A percentile compares a stretch with the other conserved stretches of the same genome.
Conservation (phyloP, 306 rosid genomes). For the Quercus engelmannii region DNA sequence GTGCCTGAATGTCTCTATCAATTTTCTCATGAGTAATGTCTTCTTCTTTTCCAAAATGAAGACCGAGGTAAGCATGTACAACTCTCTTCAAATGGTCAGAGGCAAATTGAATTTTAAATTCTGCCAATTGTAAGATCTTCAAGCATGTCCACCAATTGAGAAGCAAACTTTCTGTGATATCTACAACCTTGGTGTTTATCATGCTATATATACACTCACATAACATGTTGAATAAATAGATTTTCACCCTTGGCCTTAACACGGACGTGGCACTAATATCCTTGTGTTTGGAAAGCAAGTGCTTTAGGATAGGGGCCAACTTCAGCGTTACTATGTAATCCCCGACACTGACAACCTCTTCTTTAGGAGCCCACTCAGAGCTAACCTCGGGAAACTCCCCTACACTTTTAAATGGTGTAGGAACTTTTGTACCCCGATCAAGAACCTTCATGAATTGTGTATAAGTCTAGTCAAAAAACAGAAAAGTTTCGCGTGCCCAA, state of each 20-base stretch:
- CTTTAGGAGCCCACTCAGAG: background rate
- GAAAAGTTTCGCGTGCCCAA: background rate
- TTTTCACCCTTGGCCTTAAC: background rate
- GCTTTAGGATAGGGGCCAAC: background rate
- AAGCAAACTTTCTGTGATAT: background rate
- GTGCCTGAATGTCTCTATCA: background rate
- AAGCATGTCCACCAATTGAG: background rate
- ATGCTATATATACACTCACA: background rate
- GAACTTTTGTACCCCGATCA: background rate
- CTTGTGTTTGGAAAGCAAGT: background rate
- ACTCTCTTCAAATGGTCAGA: background rate
- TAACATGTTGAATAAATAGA: background rate
- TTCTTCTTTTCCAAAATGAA: background rate
- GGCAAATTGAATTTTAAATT: background rate
- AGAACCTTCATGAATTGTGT: background rate
- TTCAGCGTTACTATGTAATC: background rate
- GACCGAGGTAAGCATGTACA: background rate
- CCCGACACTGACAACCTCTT: background rate
- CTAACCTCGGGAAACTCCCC: too few relatives aligned
- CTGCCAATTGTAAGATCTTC: background rate
- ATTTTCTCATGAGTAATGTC: background rate
- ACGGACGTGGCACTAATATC: background rate
- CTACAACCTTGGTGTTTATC: background rate
- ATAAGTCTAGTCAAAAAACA: background rate
- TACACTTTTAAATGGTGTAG: too few relatives aligned